phyloP scores from a whole-genome alignment of 2,329 filamentous ascomycete genomes.

The Alternaria arborescens region DNA sequence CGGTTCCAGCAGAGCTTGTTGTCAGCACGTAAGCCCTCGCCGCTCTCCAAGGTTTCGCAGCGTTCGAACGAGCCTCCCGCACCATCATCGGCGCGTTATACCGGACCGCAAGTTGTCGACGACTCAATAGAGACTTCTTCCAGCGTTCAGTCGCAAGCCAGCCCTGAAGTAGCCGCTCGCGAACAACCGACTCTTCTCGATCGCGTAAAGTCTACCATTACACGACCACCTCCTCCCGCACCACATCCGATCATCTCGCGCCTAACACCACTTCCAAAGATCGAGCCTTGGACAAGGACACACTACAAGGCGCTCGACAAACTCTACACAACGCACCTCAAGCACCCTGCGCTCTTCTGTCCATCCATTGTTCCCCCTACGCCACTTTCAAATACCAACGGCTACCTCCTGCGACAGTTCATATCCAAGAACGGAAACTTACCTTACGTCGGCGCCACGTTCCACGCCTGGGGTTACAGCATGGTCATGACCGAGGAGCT shows the following conservation, averaged over 20 bases:
- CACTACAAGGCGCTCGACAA: constrained; percentile 51
- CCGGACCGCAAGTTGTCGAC: constrained; percentile 7
- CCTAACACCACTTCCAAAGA: constrained; percentile 41
- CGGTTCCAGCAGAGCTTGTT: constrained; percentile 29
- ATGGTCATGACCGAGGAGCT: constrained; percentile 43
- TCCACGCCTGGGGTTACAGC: constrained; percentile 48
- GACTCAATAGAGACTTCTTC: constrained; percentile 4
- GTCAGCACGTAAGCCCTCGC: constrained; percentile 23
- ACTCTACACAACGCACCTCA: constrained; percentile 46
- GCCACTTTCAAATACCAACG: constrained; percentile 39
- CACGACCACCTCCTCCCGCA: constrained; percentile 18
- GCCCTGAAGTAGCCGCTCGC: constrained; percentile 9
- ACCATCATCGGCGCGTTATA: neutral
- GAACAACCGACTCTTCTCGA: constrained; percentile 7
- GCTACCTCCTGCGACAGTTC: constrained; percentile 38
- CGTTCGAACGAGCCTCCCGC: constrained; percentile 4
- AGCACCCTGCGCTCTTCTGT: constrained; percentile 43
- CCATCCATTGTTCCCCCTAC: constrained; percentile 29
- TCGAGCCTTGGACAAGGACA: constrained; percentile 52
- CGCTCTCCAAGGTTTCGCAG: constrained; percentile 14
- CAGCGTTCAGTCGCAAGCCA: constrained; percentile 12
- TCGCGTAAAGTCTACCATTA: neutral
- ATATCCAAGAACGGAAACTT: constrained; percentile 25
- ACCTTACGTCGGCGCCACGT: constrained; percentile 40
- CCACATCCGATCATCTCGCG: constrained; percentile 39